A percentile compares a stretch with the other conserved stretches of the same genome.
phyloP scores from a whole-genome alignment of 2,329 filamentous ascomycete genomes.

The Pseudocercospora vitis region DNA sequence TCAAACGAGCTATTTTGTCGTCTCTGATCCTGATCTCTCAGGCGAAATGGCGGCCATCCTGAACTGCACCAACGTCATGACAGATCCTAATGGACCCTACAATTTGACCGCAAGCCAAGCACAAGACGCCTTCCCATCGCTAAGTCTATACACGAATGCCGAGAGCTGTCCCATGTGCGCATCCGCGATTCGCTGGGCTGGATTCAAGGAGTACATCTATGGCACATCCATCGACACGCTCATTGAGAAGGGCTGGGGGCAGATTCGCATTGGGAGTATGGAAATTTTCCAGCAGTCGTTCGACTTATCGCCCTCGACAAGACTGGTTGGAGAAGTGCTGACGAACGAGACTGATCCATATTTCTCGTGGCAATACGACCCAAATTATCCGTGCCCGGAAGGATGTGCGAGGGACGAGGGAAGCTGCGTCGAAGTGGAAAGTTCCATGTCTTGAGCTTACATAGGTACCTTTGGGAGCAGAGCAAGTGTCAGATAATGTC shows the following conservation, averaged over 20 bases:
- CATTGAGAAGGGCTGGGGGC: conserved; percentile 51
- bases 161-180: conserved; percentile 62
- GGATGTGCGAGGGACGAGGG: conserved; percentile 34
- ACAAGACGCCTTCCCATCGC: conserved; percentile 46
- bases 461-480: too few relatives aligned
- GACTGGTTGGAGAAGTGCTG: conserved; percentile 49
- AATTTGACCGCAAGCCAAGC: conserved; percentile 45
- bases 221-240: conserved; percentile 53
- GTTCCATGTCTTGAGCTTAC: not conserved
- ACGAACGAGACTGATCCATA: conserved; percentile 55
- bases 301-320: conserved; percentile 40
- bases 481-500: too few relatives aligned
- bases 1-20: not conserved
- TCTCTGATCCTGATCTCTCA: conserved; percentile 21
- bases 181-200: conserved; percentile 57
- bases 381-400: conserved; percentile 37
- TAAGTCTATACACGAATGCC: conserved; percentile 59
- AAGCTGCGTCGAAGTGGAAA: conserved; percentile 4
- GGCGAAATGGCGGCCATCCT: conserved; percentile 57
- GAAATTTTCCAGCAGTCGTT: conserved; percentile 51
- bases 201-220: conserved; percentile 58
- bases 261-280: conserved; percentile 50
- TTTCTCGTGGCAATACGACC: conserved; percentile 57
- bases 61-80: conserved; percentile 54
- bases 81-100: conserved; percentile 48